Evolutionary conservation across 192 early-diverging fungal genomes (phyloP).

Genomic region (Backusella liffmaniae): DNA sequence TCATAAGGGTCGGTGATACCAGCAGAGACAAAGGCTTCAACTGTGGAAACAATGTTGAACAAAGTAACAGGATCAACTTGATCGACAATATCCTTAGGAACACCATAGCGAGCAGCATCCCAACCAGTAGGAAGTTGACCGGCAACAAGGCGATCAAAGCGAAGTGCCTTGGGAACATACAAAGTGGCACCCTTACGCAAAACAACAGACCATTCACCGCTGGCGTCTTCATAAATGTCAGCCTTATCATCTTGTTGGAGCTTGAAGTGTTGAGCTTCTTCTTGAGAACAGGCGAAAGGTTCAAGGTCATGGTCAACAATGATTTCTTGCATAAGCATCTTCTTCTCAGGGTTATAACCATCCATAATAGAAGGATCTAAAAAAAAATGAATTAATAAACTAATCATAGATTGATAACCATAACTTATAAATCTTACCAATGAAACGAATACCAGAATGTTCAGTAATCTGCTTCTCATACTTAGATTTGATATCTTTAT

Average conservation of each 20-base stretch:
- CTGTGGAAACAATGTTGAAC: conserved; percentile 87
- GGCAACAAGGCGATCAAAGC: conserved; percentile 86
- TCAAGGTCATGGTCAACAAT: conserved; percentile 84
- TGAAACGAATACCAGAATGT: conserved; percentile 90
- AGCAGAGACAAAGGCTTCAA: conserved; percentile 85
- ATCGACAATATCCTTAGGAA: conserved; percentile 84
- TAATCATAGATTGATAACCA: background rate
- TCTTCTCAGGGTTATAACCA: conserved; percentile 85
- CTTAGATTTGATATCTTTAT: conserved; percentile 83
- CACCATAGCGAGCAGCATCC: conserved; percentile 88
- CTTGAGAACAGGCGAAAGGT: conserved; percentile 82
- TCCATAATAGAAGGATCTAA: conserved; percentile 72
- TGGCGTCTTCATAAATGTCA: conserved; percentile 64
- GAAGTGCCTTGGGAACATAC: conserved; percentile 90
- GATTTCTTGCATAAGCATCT: conserved; percentile 88
- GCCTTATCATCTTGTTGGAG: conserved; percentile 78
- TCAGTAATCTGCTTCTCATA: conserved; percentile 88
- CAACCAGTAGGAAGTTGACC: conserved; percentile 96
- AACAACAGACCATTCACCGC: conserved; percentile 73
- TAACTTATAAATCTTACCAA: conserved; percentile 44
- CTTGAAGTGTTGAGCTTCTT: conserved; percentile 85
- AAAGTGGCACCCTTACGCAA: conserved; percentile 87
- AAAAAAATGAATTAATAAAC: background rate
- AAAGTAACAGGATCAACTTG: conserved; percentile 94
- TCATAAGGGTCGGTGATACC: conserved; percentile 97